Conservation (phyloP, 495 filamentous ascomycete genomes). For the Penicillium psychrofluorescens region DNA sequence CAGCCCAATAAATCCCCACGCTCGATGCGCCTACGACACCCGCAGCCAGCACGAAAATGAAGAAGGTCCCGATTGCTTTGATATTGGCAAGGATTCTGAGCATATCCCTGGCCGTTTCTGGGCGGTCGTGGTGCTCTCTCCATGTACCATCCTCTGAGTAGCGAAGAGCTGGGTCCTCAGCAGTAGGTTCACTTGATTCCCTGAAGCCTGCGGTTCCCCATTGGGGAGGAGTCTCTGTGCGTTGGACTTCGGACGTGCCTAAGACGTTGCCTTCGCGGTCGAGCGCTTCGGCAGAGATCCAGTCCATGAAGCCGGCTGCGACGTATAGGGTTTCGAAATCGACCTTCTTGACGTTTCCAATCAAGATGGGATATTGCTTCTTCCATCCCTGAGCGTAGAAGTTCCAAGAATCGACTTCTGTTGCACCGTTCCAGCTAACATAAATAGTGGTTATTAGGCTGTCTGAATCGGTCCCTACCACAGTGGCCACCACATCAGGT, state of each 20-base stretch:
- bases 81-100: too few species aligned
- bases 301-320: constrained; percentile 33
- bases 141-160: too few species aligned
- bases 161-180: too few species aligned
- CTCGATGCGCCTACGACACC: too few species aligned
- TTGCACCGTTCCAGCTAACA: constrained; percentile 45
- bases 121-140: too few species aligned
- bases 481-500: constrained; percentile 28
- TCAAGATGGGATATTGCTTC: constrained; percentile 14
- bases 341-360: constrained; percentile 29
- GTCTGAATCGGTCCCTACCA: constrained; percentile 25
- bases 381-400: constrained; percentile 28
- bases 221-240: constrained; percentile 21
- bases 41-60: too few species aligned
- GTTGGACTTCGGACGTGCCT: constrained; percentile 20
- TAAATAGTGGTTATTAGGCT: constrained; percentile 32
- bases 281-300: constrained; percentile 29
- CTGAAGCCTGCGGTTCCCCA: constrained; percentile 30
- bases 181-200: too few species aligned
- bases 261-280: constrained; percentile 24
- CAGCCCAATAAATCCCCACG: too few species aligned
- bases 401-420: constrained; percentile 33
- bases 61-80: too few species aligned
- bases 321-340: constrained; percentile 39
- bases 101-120: too few species aligned